phyloP scores from a whole-genome alignment of 2,329 filamentous ascomycete genomes.

The Periconia sp. region DNA sequence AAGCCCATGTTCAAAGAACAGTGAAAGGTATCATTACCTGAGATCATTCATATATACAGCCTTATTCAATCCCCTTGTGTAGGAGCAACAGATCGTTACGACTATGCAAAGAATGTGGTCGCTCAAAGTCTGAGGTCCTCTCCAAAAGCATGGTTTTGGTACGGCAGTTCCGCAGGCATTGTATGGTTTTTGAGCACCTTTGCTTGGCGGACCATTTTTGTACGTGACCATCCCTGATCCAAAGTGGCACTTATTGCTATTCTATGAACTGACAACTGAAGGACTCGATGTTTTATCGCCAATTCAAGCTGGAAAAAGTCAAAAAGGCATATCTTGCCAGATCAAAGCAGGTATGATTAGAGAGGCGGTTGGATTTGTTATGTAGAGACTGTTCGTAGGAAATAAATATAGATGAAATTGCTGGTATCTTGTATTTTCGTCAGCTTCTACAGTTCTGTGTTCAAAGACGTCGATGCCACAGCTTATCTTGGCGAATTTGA shows the following conservation, averaged over 20 bases:
- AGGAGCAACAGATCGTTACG: slow-evolving; percentile 1
- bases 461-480: too few species aligned
- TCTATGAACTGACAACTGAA: background rate
- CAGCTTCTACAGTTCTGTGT: too few species aligned
- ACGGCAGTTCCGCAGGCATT: slow-evolving; percentile 3
- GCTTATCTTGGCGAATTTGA: too few species aligned
- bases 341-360: background rate
- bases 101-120: slow-evolving; percentile 6
- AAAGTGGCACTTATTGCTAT: background rate
- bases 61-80: background rate
- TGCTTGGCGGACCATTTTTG: slow-evolving; percentile 1
- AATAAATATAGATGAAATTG: too few species aligned
- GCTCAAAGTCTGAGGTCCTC: background rate
- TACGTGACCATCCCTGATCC: background rate
- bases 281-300: background rate
- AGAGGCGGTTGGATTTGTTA: too few species aligned
- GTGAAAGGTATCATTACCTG: background rate
- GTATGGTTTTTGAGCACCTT: slow-evolving; percentile 4
- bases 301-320: background rate
- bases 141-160: slow-evolving; percentile 8
- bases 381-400: too few species aligned
- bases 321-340: background rate
- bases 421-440: too few species aligned
- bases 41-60: background rate
- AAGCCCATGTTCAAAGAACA: slow-evolving; percentile 2